Base-by-base conservation (phyloP, 148 eudicot genomes). In the Chenopodium quinoa region DNA sequence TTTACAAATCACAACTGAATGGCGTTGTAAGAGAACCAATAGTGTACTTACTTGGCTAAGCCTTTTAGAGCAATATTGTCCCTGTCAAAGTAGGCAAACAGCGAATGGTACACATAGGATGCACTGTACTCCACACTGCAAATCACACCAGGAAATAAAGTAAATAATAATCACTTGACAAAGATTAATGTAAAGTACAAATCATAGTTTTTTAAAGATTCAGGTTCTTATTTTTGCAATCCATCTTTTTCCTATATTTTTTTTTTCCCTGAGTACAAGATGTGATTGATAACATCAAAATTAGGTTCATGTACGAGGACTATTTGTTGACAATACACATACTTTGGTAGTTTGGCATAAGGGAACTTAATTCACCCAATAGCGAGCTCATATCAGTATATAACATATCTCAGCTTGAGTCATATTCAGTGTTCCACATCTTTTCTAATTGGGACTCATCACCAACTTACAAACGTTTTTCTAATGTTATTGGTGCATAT, bases 51-150 rank as follows among this genome's bases (percentile, higher is more conserved):
- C 98, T 94, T 94, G 79, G 98, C 97, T 29, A 92, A 83, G 83
- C 98, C 98, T 77, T 81, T 90, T 9, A 94, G 94, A 80, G 98
- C 98, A 78, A 94, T 84, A 68, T 94, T 91, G 86, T 94, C 98
- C 81, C 98, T 81, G 88, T 92, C 96, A 67, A 94, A 94, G 87
- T 94, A 94, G 0, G 96, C 96, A 74, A 79, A 94, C 85, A 94
- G 78, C 19, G 98, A 84, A 71, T 94, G 98, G 82, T 94, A 94
- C 79, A 90, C 94, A 86, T 92, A 94, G n/a, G 96, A 94, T 14
- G 91, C 91, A 83, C 86, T 90, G 87, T 94, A 94, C 84, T 94
- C 98, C 90, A 94, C 98, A 85, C 98, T 94, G 98, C n/a, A 25
- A 78, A 81, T 44, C 70, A 85, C 31, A 78, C 81, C 70, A 83